phyloP scores from a whole-genome alignment of 2,329 filamentous ascomycete genomes.

The Penicillium sp. region DNA sequence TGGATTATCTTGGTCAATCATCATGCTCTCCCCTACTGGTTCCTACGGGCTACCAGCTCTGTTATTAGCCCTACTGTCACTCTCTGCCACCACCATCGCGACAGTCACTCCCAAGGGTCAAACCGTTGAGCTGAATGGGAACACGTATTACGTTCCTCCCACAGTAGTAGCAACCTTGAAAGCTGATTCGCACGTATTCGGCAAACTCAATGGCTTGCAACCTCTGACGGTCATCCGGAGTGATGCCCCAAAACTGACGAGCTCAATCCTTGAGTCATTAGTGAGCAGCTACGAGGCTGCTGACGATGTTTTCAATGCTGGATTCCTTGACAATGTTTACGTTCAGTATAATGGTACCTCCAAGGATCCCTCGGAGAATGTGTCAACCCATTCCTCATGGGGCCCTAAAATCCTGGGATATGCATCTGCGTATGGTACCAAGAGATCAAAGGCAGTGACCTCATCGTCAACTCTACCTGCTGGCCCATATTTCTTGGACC shows the following conservation, averaged over 20 bases:
- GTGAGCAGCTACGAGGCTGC: neutral
- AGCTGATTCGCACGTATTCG: neutral
- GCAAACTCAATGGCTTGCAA: neutral
- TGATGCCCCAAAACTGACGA: neutral
- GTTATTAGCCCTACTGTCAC: neutral
- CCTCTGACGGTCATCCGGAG: neutral
- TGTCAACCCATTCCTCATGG: neutral
- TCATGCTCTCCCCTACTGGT: neutral
- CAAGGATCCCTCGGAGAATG: neutral
- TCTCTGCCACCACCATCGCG: neutral
- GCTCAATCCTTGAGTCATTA: neutral
- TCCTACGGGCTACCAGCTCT: neutral
- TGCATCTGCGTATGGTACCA: neutral
- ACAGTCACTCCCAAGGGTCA: neutral
- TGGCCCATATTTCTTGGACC: neutral
- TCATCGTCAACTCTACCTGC: neutral
- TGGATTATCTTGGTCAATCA: neutral
- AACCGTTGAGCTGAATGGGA: neutral
- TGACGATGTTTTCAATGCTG: neutral
- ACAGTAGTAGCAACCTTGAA: neutral
- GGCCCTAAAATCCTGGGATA: neutral
- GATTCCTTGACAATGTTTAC: neutral
- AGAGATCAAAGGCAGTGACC: neutral
- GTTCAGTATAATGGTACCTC: neutral
- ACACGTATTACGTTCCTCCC: neutral